A percentile compares a stretch with the other conserved stretches of the same genome.
phyloP scores from a whole-genome alignment of 2,329 filamentous ascomycete genomes.

The Nothopassalora personata region DNA sequence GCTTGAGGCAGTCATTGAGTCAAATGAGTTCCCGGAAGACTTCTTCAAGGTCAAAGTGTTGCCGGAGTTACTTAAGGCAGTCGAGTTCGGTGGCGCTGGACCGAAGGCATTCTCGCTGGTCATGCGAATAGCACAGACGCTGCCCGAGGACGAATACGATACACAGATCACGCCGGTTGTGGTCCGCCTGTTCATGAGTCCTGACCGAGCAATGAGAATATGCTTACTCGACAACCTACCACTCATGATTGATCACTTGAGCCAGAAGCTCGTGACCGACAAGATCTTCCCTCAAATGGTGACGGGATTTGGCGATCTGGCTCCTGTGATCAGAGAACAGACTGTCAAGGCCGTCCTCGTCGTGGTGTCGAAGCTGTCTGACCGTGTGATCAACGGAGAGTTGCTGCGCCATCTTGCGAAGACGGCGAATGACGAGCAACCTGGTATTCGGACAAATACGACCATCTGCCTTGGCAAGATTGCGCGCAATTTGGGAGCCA shows the following conservation, averaged over 20 bases:
- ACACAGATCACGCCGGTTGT: slow-evolving; percentile 77
- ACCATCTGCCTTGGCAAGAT: slow-evolving; percentile 97
- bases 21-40: slow-evolving; percentile 93
- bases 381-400: slow-evolving; percentile 89
- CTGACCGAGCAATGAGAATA: slow-evolving; percentile 85
- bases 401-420: slow-evolving; percentile 85
- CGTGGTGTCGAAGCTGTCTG: slow-evolving; percentile 82
- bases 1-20: slow-evolving; percentile 64
- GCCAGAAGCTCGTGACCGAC: slow-evolving; percentile 86
- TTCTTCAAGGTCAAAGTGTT: slow-evolving; percentile 97
- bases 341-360: slow-evolving; percentile 90
- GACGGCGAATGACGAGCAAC: slow-evolving; percentile 95
- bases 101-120: slow-evolving; percentile 84
- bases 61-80: slow-evolving; percentile 91
- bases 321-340: slow-evolving; percentile 88
- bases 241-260: slow-evolving; percentile 82
- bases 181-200: slow-evolving; percentile 80
- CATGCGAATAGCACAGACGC: slow-evolving; percentile 82
- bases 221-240: slow-evolving; percentile 85
- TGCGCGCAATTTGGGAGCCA: slow-evolving; percentile 73
- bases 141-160: slow-evolving; percentile 87
- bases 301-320: slow-evolving; percentile 89
- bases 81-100: slow-evolving; percentile 96
- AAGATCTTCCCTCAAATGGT: slow-evolving; percentile 96
- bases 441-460: slow-evolving; percentile 94